Evolutionary conservation across 768 basidiomycete genomes (phyloP), one percentile per base, ranked within the genome.

Genomic region (Leccinum ochraceum): DNA sequence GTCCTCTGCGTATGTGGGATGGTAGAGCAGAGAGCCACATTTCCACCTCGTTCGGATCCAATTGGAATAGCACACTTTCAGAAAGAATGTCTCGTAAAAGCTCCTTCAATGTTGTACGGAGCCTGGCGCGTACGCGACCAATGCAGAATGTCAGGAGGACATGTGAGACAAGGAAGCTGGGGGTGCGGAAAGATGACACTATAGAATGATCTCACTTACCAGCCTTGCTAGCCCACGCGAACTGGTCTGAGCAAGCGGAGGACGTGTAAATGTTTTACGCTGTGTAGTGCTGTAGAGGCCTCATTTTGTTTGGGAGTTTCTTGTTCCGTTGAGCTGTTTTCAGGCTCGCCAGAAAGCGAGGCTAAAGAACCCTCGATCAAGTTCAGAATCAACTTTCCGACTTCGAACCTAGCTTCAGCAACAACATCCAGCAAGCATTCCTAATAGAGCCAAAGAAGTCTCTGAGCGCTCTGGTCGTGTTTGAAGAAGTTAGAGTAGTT

Each of bases 401-500:
- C 85, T 71, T 98, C 95, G 66, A 95, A 98, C 54, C 87, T 80
- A 28, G 86, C 86, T 70, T 95, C 94, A 0, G 86, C 84, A 4
- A 91, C 88, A 2, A 93, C 75, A 1, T 81, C 77, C 0, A 93
- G 92, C 30, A 95, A 73, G 60, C 85, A 87, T 24, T 80, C 80
- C 66, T 96, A 92, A 70, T 97, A 98, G 53, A 95, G 79, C 83
- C 89, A 90, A 61, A 97, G 76, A 46, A 98, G 73, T 28, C 94
- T 75, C 64, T 94, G 86, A 1, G 94, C 86, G 54, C 84, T 82
- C 75, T 84, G 57, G 76, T 79, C n/a, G 72, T 64, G 44, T 76
- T 76, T 37, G 69, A 58, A 11, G 71, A 68, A n/a, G 68, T 48
- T 51, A 56, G 49, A 57, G 63, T 63, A 72, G 86, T 65, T 94